Evolutionary conservation across 306 rosid genomes (phyloP), one percentile per base, ranked within the genome.

Genomic region (Cicer pinnatifidum): DNA sequence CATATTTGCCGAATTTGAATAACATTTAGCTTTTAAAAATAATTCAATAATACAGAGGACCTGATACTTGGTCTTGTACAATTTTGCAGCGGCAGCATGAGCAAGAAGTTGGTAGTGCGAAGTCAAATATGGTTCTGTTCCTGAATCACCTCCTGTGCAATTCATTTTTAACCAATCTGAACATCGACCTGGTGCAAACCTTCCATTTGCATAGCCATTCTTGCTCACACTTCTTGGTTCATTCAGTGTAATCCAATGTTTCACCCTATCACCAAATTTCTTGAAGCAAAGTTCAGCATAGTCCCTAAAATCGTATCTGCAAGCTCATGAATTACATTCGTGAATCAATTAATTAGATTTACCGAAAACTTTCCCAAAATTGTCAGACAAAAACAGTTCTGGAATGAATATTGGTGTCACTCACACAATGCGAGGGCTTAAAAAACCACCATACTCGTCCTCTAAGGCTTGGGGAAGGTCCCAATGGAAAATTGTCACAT

Each of bases 181-280:
- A 70, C 96, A 90, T 28, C 91, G 89, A 3, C 85, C 84, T 0
- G 96, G 96, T 1, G 93, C 87, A 9, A 58, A 82, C 7, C 47
- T 16, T 5, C 93, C 96, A 0, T 0, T 7, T 48, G 82, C 87
- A 51, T 88, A 90, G 44, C 87, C 96, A 12, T 67, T 58, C 23
- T 6, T 39, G 23, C 85, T 70, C 44, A 37, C 83, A 16, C 65
- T 78, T 50, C 69, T 47, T 6, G 96, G 96, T 87, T 88, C 91
- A 69, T 90, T 90, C 64, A 86, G 53, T 8, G 96, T 90, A 33
- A 78, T 88, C 96, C 96, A 90, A 17, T 82, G 78, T 80, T 86
- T 90, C 58, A 90, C 91, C 10, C 89, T 78, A 44, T 90, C 87
- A 7, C 96, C 91, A 66, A 88, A 90, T 73, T 85, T 84, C 62